Evolutionary conservation across 495 filamentous ascomycete species (phyloP).

Genomic region (Lophiostoma macrostomum): DNA sequence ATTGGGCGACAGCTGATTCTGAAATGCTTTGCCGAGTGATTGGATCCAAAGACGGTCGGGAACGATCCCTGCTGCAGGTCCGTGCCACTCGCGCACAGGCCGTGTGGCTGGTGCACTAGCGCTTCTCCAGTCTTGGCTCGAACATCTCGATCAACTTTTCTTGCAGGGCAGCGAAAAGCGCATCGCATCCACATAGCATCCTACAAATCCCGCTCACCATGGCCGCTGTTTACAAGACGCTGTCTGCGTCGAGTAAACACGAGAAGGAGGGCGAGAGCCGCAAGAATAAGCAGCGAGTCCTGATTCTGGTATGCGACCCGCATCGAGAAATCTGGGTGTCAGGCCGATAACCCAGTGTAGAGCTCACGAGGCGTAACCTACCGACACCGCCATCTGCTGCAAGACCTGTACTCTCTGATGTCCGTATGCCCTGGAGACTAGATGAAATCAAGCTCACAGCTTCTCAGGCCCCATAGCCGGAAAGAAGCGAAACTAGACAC

Average conservation of each 20-base stretch:
- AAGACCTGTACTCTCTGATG: slow-evolving; percentile 83
- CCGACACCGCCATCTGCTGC: slow-evolving; percentile 87
- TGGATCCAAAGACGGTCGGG: too few relatives aligned
- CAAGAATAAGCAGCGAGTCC: slow-evolving; percentile 69
- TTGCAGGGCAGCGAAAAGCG: not conserved
- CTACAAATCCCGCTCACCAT: slow-evolving; percentile 50
- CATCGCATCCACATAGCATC: not conserved
- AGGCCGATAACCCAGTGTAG: slow-evolving; percentile 6
- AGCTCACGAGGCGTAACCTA: slow-evolving; percentile 58
- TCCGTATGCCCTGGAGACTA: not conserved
- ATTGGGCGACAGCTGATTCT: too few relatives aligned
- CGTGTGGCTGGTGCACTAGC: not conserved
- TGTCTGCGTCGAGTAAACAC: slow-evolving; percentile 58
- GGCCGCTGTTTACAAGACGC: slow-evolving; percentile 90
- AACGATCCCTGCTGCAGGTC: too few relatives aligned
- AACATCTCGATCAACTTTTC: too few relatives aligned
- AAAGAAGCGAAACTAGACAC: slow-evolving; percentile 97
- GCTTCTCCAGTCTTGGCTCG: too few relatives aligned
- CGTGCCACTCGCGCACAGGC: not conserved
- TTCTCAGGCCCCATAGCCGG: slow-evolving; percentile 65
- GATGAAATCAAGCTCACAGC: not conserved
- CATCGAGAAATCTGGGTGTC: not conserved
- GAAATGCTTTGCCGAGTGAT: too few relatives aligned
- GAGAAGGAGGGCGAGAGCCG: slow-evolving; percentile 46
- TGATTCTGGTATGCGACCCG: slow-evolving; percentile 59